Conservation (phyloP, 345 rosid genomes). For the Conringia planisiliqua region DNA sequence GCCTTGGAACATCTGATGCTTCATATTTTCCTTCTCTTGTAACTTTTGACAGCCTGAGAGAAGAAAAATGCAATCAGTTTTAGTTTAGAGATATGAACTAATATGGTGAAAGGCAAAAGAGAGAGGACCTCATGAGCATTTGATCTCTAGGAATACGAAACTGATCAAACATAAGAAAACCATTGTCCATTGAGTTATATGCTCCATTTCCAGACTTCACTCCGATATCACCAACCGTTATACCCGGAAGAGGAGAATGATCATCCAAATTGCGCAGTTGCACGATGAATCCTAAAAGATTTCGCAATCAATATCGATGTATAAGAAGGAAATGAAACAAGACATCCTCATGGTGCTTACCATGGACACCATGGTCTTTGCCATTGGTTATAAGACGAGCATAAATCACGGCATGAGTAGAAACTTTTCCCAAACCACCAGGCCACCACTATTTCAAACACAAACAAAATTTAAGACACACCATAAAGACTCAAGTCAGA, state of each 20-base stretch:
- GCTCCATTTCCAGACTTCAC: conserved; percentile 85
- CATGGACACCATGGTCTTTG: conserved; percentile 78
- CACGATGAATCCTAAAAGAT: conserved; percentile 73
- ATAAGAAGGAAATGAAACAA: neutral
- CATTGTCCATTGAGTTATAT: conserved; percentile 88
- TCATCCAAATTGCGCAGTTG: conserved; percentile 87
- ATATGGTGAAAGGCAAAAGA: neutral
- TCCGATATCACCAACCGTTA: conserved; percentile 86
- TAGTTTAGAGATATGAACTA: conserved; percentile 2
- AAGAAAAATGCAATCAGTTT: conserved; percentile 10
- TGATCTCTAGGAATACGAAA: conserved; percentile 83
- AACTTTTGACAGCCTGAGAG: conserved; percentile 68
- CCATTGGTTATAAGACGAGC: conserved; percentile 77
- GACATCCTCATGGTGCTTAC: conserved; percentile 34
- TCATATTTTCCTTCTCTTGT: conserved; percentile 76
- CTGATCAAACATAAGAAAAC: conserved; percentile 76
- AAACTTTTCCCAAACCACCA: conserved; percentile 86
- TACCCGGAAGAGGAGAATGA: conserved; percentile 85
- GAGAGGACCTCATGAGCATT: conserved; percentile 73
- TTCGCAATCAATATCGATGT: neutral
- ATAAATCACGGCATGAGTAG: conserved; percentile 91
- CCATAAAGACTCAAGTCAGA: neutral
- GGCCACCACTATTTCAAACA: conserved; percentile 90
- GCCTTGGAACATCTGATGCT: conserved; percentile 77
- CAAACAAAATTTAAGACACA: neutral